Percentiles rank a stretch among this genome's conserved stretches.
Evolutionary conservation across 2,329 filamentous ascomycete genomes (phyloP).

Genomic region (Onygenales sp.): DNA sequence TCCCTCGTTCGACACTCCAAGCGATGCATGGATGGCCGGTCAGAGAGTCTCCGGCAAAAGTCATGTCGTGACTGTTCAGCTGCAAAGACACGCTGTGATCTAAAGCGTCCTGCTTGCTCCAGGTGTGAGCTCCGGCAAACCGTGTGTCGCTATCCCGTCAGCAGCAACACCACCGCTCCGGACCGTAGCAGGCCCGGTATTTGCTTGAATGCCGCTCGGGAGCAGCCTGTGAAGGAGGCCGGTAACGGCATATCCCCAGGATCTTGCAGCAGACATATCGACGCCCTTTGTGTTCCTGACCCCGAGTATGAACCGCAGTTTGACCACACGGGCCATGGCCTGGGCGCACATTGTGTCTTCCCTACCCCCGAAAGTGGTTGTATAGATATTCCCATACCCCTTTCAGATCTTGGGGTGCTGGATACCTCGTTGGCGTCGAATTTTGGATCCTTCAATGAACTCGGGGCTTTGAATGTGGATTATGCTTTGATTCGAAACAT

Average conservation of each 20-base stretch:
- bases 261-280: too few species aligned
- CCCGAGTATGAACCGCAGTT: background rate
- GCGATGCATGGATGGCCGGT: background rate
- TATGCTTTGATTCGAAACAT: background rate
- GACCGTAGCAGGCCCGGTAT: background rate
- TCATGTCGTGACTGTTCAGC: background rate
- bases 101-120: slow-evolving; percentile 1
- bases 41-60: background rate
- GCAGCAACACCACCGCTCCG: background rate
- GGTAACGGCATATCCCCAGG: too few species aligned
- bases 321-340: background rate
- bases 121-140: background rate
- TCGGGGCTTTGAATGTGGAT: background rate
- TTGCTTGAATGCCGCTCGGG: too few species aligned
- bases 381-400: background rate
- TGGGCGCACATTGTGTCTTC: background rate
- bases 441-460: background rate
- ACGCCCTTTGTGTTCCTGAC: background rate
- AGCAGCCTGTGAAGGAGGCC: too few species aligned
- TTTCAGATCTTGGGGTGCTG: background rate
- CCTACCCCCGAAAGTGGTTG: background rate
- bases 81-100: slow-evolving; percentile 5
- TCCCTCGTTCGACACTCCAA: slow-evolving; percentile 3
- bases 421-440: background rate
- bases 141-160: background rate